These are phyloP conservation scores for Venturiaceae sp. DNA, from an alignment of 2,329 filamentous ascomycete species.

Conservation along the genomic window DNA sequence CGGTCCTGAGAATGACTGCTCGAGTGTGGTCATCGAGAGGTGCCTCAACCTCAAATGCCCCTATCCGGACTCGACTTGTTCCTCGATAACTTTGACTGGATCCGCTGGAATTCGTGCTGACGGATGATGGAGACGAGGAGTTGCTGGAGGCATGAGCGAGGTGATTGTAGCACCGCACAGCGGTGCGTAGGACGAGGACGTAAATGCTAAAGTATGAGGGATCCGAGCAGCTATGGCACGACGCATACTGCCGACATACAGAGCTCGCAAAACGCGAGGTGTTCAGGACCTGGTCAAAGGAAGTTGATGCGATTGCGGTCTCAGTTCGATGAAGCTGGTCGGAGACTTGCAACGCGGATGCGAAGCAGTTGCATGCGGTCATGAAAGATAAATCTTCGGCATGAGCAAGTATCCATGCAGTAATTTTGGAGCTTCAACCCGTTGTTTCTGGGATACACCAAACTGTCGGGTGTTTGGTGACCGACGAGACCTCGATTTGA, in stretches of 20 bases:
- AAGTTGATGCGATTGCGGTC: constrained; percentile 2
- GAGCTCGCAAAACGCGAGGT: constrained; percentile 1
- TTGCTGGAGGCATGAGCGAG: constrained; percentile 1
- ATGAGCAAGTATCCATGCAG: neutral
- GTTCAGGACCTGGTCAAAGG: constrained; percentile 6
- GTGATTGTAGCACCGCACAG: constrained; percentile 2
- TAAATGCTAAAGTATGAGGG: constrained; percentile 7
- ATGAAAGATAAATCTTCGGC: neutral
- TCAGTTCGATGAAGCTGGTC: constrained; percentile 6
- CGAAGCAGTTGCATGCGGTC: constrained; percentile 8
- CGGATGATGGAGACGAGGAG: constrained; percentile 4
- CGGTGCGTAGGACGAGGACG: constrained; percentile 6
- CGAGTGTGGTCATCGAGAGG: constrained; percentile 7
- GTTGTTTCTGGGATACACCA: neutral
- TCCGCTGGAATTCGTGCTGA: constrained; percentile 1
- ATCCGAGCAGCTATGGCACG: constrained; percentile 5
- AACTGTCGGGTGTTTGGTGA: neutral
- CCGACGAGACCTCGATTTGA: neutral
- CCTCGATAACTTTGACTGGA: neutral
- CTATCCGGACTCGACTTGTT: constrained; percentile 5
- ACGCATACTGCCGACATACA: constrained; percentile 6
- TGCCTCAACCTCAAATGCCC: constrained; percentile 5
- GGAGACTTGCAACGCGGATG: constrained; percentile 8
- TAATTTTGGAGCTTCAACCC: neutral
- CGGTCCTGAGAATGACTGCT: constrained; percentile 1